Conservation (phyloP, 2,329 filamentous ascomycete genomes). For the Helicocarpus griseus region DNA sequence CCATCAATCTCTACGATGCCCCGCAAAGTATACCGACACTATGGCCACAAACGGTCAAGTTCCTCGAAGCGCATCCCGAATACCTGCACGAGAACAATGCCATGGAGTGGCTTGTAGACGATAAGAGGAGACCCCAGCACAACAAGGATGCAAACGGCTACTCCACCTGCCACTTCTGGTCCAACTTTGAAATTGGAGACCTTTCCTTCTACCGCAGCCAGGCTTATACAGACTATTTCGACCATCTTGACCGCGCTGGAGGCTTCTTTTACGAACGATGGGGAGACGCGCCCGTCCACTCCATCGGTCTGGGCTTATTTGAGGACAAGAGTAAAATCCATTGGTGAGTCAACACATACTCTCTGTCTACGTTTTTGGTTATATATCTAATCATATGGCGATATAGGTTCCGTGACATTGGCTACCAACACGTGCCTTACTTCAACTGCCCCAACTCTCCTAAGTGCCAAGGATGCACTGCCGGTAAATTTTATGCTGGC, state of each 20-base stretch:
- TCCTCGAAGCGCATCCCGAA: slow-evolving; percentile 73
- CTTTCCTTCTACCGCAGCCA: slow-evolving; percentile 87
- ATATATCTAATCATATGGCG: not conserved
- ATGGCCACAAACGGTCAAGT: slow-evolving; percentile 94
- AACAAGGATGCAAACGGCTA: slow-evolving; percentile 79
- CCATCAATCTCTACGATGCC: slow-evolving; percentile 91
- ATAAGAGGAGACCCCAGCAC: slow-evolving; percentile 64
- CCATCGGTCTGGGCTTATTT: slow-evolving; percentile 83
- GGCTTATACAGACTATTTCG: slow-evolving; percentile 89
- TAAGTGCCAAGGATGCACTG: slow-evolving; percentile 81
- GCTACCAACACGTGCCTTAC: slow-evolving; percentile 96
- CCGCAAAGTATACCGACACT: slow-evolving; percentile 76
- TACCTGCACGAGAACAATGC: slow-evolving; percentile 78
- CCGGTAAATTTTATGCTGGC: slow-evolving; percentile 81
- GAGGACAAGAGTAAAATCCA: slow-evolving; percentile 86
- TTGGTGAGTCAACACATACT: slow-evolving; percentile 55
- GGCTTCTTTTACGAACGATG: slow-evolving; percentile 99
- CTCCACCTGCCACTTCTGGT: slow-evolving; percentile 98
- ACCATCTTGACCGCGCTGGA: slow-evolving; percentile 84
- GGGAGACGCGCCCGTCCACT: slow-evolving; percentile 96
- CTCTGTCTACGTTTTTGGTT: not conserved
- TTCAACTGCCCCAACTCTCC: slow-evolving; percentile 97
- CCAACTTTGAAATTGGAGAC: slow-evolving; percentile 94
- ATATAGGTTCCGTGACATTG: slow-evolving; percentile 92
- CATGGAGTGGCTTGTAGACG: slow-evolving; percentile 77